Base-by-base conservation (phyloP, 1,284 basidiomycete genomes). In the Cryptococcus sp. region DNA sequence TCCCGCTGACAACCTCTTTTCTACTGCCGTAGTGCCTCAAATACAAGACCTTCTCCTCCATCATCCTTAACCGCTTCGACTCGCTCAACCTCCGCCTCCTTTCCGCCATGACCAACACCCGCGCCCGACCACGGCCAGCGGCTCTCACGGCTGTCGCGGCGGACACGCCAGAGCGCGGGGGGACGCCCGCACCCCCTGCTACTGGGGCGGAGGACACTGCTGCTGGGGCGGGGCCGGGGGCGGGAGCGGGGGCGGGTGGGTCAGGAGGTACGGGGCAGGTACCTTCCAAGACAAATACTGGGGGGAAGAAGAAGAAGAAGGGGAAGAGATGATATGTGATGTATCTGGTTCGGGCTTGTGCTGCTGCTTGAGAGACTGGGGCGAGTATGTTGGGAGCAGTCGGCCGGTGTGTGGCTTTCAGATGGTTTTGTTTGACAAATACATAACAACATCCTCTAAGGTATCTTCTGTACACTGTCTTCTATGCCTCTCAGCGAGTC, bases 21-120 rank as follows among this genome's bases (percentile, higher is more conserved):
- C 36, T 49, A 13, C n/a, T 21, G 9, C 33, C 7, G 36, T 73
- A 95, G 92, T 93, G 91, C 74, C 80, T 96, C 70, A 95, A 93
- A 77, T 97, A 93, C 82, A 91, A 92, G 75, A 94, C 93, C 1
- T 85, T 87, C 66, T 94, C 91, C 1, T 89, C 89, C 46, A 87
- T 94, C 71, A 92, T 91, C 78, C 84, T 97, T 63, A 94, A 95
- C 79, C 87, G 93, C 63, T 95, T 97, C 78, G 93, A 97, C 77
- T 82, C 87, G 4, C 82, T 97, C 64, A 96, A 93, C 73, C 82
- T 88, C 52, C 75, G 73, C 43, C 66, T 78, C 9, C 62, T 78
- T n/a, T 65, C 65, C 9, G 62, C 67, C 57, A 71, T 74, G 52
- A 61, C 71, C 46, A 76, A 76, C 50, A 45, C 46, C 24, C 28